phyloP scores from a whole-genome alignment of 768 basidiomycete genomes.

The Coprinopsis strossmayeri region DNA sequence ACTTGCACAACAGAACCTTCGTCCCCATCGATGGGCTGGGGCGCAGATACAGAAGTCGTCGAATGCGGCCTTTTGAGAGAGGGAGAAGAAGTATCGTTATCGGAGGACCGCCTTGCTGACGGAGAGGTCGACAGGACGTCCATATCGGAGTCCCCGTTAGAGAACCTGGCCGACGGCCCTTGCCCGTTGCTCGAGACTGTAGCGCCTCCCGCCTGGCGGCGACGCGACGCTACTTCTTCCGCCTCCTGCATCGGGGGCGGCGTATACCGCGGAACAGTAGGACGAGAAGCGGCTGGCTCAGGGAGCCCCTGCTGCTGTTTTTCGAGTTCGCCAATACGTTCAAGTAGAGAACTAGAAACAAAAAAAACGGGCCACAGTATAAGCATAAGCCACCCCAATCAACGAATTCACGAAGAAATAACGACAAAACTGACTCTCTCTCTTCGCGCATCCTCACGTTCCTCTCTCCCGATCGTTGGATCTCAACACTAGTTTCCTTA shows the following conservation, averaged over 20 bases:
- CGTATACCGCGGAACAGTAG: not conserved
- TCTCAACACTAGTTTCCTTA: constrained; percentile 51
- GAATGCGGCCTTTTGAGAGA: not conserved
- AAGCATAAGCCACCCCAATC: not conserved
- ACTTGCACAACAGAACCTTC: no score
- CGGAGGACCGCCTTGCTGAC: not conserved
- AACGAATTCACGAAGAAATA: not conserved
- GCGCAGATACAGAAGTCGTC: not conserved
- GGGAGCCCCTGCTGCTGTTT: not conserved
- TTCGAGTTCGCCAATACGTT: not conserved
- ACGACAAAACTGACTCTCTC: constrained; percentile 42
- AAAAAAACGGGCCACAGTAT: no score
- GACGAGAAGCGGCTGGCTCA: not conserved
- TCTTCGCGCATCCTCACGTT: constrained; percentile 58
- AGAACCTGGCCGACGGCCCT: not conserved
- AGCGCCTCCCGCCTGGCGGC: no score
- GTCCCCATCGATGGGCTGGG: not conserved
- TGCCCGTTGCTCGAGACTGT: not conserved
- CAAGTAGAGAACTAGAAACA: constrained; percentile 4
- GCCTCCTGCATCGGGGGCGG: not conserved
- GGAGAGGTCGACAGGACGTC: not conserved
- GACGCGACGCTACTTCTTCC: not conserved
- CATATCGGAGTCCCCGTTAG: not conserved
- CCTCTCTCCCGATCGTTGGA: constrained; percentile 55
- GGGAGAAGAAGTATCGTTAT: no score